Evolutionary conservation across 495 filamentous ascomycete species (phyloP).

Genomic region (Xylaria flabelliformis): DNA sequence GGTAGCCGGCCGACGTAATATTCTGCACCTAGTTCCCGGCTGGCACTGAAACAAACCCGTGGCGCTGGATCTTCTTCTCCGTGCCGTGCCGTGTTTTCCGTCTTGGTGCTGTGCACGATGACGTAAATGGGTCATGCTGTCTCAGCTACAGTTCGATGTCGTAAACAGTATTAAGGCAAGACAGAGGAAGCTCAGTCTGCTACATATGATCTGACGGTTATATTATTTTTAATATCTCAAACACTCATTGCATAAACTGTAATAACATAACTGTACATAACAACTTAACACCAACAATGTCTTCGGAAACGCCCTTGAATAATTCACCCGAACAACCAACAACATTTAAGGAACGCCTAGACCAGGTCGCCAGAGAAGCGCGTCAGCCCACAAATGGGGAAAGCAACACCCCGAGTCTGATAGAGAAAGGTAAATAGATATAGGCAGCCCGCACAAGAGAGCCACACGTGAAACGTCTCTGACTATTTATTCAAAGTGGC

Average conservation of each 20-base stretch:
- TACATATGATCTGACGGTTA: too few species aligned
- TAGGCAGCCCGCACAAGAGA: background rate
- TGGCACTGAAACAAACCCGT: background rate
- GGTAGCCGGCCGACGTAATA: too few species aligned
- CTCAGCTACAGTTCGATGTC: background rate
- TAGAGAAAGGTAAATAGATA: conserved; percentile 20
- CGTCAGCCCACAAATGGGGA: background rate
- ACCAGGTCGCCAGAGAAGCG: conserved; percentile 14
- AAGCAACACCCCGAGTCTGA: background rate
- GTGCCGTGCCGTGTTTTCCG: conserved; percentile 17
- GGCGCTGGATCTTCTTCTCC: background rate
- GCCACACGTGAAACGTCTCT: background rate
- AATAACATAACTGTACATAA: background rate
- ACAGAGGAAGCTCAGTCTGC: background rate
- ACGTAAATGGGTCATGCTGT: conserved; percentile 9
- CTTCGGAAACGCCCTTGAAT: background rate
- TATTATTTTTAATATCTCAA: too few species aligned
- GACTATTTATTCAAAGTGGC: conserved; percentile 2
- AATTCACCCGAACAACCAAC: background rate
- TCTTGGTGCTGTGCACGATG: conserved; percentile 14
- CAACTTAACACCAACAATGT: background rate
- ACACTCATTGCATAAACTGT: background rate
- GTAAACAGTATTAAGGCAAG: background rate
- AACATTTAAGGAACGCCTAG: conserved; percentile 16
- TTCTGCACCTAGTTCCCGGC: too few species aligned